Conservation (phyloP, 2,329 filamentous ascomycete genomes). For the Dactylellina parvicollis region DNA sequence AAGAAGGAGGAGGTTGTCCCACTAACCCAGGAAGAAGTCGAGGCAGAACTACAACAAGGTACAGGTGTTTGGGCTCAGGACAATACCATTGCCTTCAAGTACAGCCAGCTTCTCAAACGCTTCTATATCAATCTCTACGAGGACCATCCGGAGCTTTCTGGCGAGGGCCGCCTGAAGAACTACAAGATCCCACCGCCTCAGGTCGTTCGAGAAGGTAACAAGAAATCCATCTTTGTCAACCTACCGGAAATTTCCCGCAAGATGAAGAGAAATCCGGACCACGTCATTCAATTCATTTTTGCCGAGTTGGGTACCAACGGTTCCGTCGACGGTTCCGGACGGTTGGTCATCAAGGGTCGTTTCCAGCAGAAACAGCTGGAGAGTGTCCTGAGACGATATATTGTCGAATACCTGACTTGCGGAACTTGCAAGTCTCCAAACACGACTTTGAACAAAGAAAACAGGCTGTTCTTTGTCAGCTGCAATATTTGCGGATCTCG, state of each 20-base stretch:
- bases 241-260: conserved; percentile 98
- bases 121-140: conserved; percentile 96
- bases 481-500: conserved; percentile 75
- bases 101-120: conserved; percentile 83
- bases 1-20: conserved; percentile 69
- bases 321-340: conserved; percentile 89
- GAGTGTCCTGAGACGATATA: conserved; percentile 94
- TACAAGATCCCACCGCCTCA: conserved; percentile 99
- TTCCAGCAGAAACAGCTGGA: conserved; percentile 99
- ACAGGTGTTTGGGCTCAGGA: conserved; percentile 92
- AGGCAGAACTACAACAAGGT: conserved; percentile 80
- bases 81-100: conserved; percentile 79
- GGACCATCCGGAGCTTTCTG: conserved; percentile 95
- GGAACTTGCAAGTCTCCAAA: conserved; percentile 96
- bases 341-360: conserved; percentile 97
- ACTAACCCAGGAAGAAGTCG: conserved; percentile 69
- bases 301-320: conserved; percentile 97
- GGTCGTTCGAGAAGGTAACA: conserved; percentile 99
- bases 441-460: conserved; percentile 98
- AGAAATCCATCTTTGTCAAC: conserved; percentile 99
- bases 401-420: conserved; percentile 98
- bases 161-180: conserved; percentile 81
- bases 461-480: conserved; percentile 98
- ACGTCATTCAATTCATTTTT: conserved; percentile 96
- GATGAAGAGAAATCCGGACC: conserved; percentile 98